Conservation (phyloP, 768 basidiomycete genomes). For the Lentinula raphanica region DNA sequence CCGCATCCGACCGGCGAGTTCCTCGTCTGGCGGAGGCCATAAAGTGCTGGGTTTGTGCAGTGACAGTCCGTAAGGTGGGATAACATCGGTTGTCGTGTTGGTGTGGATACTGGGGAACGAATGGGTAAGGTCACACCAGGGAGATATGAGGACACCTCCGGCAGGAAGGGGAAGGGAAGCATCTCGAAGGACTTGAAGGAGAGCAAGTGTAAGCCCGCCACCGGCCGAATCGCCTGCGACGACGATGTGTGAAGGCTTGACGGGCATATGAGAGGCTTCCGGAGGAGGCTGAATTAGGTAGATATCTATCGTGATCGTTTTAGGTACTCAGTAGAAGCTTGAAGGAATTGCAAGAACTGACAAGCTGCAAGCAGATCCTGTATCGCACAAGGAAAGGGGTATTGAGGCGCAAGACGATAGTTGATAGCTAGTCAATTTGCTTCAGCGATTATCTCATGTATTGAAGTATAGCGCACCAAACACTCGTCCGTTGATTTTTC, state of each 20-base stretch:
- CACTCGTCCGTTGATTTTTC: slow-evolving; percentile 89
- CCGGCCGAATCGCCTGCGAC: slow-evolving; percentile 92
- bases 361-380: slow-evolving; percentile 89
- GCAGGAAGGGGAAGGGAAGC: slow-evolving; percentile 75
- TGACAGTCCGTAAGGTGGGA: slow-evolving; percentile 71
- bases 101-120: slow-evolving; percentile 85
- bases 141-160: slow-evolving; percentile 85
- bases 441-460: neutral
- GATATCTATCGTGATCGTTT: slow-evolving; percentile 56
- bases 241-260: slow-evolving; percentile 78
- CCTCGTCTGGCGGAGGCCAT: slow-evolving; percentile 74
- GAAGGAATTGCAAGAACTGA: slow-evolving; percentile 27
- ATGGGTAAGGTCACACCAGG: slow-evolving; percentile 91
- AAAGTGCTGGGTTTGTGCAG: slow-evolving; percentile 72
- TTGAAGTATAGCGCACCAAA: slow-evolving; percentile 47
- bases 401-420: slow-evolving; percentile 91
- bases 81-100: slow-evolving; percentile 83
- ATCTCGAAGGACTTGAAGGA: slow-evolving; percentile 87
- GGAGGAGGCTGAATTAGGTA: slow-evolving; percentile 87
- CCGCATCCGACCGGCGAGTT: slow-evolving; percentile 52
- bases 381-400: slow-evolving; percentile 90
- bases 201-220: slow-evolving; percentile 77
- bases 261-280: slow-evolving; percentile 68
- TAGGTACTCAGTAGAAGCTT: neutral
- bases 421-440: slow-evolving; percentile 53